Percentiles rank a stretch among this genome's conserved stretches.
Evolutionary conservation across 306 rosid genomes (phyloP).

Genomic region (Quercus agrifolia): DNA sequence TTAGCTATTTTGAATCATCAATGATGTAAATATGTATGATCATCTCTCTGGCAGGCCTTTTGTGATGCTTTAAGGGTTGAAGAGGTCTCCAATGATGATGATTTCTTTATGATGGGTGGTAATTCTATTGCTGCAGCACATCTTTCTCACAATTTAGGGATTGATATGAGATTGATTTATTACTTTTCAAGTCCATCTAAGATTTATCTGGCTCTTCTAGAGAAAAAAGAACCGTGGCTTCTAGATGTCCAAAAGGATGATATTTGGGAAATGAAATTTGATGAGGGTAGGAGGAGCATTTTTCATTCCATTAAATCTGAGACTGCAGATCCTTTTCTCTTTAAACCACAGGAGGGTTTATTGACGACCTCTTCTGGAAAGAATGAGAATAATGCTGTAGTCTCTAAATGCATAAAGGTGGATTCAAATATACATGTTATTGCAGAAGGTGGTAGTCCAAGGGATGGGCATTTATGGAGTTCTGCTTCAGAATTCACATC

Average conservation of each 20-base stretch:
- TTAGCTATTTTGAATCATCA: neutral
- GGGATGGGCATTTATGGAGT: slow-evolving; percentile 43
- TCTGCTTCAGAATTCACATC: slow-evolving; percentile 29
- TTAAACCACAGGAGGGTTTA: slow-evolving; percentile 22
- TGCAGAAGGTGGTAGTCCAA: slow-evolving; percentile 16
- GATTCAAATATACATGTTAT: slow-evolving; percentile 22
- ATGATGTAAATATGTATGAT: slow-evolving; percentile 16
- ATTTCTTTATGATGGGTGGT: slow-evolving; percentile 84
- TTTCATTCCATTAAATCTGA: slow-evolving; percentile 25
- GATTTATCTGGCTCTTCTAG: slow-evolving; percentile 66
- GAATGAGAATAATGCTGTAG: slow-evolving; percentile 22
- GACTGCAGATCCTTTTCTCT: slow-evolving; percentile 23
- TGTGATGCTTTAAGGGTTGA: slow-evolving; percentile 54
- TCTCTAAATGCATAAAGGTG: slow-evolving; percentile 53
- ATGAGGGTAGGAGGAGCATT: slow-evolving; percentile 18
- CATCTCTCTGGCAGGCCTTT: slow-evolving; percentile 58
- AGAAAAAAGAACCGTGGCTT: slow-evolving; percentile 40
- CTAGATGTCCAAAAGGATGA: slow-evolving; percentile 34
- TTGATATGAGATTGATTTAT: slow-evolving; percentile 74
- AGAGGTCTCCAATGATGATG: slow-evolving; percentile 60
- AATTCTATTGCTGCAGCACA: slow-evolving; percentile 89
- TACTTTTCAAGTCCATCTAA: slow-evolving; percentile 55
- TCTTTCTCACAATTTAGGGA: slow-evolving; percentile 69
- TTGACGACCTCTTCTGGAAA: slow-evolving; percentile 18
- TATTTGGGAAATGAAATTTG: slow-evolving; percentile 30